A percentile compares a stretch with the other conserved stretches of the same genome.
phyloP scores from a whole-genome alignment of 371 early-diverging fungal genomes.

The Mortierella sp. region DNA sequence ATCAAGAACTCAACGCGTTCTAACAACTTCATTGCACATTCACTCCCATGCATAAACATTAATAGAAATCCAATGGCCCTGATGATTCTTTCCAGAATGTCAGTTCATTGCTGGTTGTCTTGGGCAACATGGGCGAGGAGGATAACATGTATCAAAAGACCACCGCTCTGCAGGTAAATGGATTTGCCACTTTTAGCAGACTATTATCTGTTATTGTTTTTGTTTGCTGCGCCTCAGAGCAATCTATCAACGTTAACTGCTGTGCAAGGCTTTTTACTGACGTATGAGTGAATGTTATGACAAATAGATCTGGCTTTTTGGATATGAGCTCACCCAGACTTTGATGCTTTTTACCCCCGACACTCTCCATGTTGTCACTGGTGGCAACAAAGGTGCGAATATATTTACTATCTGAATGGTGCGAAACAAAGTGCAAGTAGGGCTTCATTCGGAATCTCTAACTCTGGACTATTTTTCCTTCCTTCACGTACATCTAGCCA shows the following conservation, averaged over 20 bases:
- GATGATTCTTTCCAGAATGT: slow-evolving; percentile 68
- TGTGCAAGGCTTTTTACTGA: neutral
- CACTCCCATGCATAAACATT: neutral
- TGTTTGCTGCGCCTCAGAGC: neutral
- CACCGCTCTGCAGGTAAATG: slow-evolving; percentile 69
- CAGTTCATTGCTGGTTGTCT: slow-evolving; percentile 71
- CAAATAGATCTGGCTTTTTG: slow-evolving; percentile 92
- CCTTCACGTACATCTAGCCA: slow-evolving; percentile 25
- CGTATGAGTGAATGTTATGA: slow-evolving; percentile 5
- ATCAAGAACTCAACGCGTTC: slow-evolving; percentile 5
- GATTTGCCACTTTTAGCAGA: neutral
- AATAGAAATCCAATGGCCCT: slow-evolving; percentile 50
- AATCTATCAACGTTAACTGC: neutral
- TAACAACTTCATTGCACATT: neutral
- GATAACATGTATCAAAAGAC: slow-evolving; percentile 79
- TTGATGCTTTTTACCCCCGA: slow-evolving; percentile 82
- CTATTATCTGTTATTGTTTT: neutral
- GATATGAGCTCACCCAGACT: slow-evolving; percentile 94
- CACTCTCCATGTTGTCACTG: slow-evolving; percentile 84
- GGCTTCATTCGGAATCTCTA: neutral
- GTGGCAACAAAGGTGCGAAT: slow-evolving; percentile 60
- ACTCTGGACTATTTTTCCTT: neutral
- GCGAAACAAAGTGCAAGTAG: neutral
- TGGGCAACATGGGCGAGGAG: slow-evolving; percentile 72
- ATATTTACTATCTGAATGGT: neutral